Evolutionary conservation across 2,329 filamentous ascomycete species (phyloP).

Genomic region (Basipetospora chlamydospora): DNA sequence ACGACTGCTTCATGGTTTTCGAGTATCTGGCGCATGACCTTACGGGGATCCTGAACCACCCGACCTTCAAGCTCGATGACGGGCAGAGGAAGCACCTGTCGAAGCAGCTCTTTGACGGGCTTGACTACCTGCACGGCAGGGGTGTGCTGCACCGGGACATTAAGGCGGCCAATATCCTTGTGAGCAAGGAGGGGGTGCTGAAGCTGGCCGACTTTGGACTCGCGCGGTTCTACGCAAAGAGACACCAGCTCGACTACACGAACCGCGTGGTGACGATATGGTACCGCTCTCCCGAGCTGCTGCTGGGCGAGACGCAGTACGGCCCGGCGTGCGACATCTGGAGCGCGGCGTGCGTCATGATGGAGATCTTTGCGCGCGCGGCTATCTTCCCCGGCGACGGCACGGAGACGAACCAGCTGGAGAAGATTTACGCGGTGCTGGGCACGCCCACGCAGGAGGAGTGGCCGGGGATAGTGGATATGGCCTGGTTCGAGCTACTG

Average conservation of each 20-base stretch:
- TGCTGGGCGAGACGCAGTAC: conserved; percentile 82
- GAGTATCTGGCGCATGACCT: conserved; percentile 95
- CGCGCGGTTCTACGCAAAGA: conserved; percentile 90
- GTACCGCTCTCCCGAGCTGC: conserved; percentile 85
- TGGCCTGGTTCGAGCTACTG: conserved; percentile 93
- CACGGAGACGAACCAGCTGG: conserved; percentile 87
- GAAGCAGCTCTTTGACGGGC: conserved; percentile 80
- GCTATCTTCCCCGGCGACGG: conserved; percentile 94
- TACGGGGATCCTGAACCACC: conserved; percentile 88
- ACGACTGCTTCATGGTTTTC: conserved; percentile 99
- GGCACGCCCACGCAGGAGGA: conserved; percentile 73
- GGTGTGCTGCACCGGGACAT: conserved; percentile 97
- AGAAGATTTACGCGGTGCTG: conserved; percentile 88
- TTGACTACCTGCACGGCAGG: conserved; percentile 83
- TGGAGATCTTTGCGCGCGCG: conserved; percentile 88
- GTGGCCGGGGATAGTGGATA: conserved; percentile 83
- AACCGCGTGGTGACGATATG: conserved; percentile 98
- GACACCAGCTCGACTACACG: conserved; percentile 84
- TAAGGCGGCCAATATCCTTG: conserved; percentile 93
- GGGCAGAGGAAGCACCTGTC: conserved; percentile 88
- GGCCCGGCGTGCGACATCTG: conserved; percentile 86
- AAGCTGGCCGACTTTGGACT: conserved; percentile 95
- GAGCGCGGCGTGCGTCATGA: conserved; percentile 92
- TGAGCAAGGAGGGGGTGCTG: conserved; percentile 75
- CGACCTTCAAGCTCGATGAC: conserved; percentile 69